Evolutionary conservation across 1,284 basidiomycete species (phyloP).

Genomic region (Puccinia horiana): DNA sequence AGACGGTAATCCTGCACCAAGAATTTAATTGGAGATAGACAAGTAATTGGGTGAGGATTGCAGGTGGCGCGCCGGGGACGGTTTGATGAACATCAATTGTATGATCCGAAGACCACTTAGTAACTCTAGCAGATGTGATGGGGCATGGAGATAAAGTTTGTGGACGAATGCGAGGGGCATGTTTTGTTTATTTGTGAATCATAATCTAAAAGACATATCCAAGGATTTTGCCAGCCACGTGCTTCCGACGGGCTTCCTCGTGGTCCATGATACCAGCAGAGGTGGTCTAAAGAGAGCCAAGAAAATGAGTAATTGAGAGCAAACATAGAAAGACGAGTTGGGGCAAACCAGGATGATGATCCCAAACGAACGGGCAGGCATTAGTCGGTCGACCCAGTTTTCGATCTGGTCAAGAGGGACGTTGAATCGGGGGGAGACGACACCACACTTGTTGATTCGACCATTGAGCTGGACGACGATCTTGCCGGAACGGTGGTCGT

Average conservation of each 20-base stretch:
- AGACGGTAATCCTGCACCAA: too few relatives aligned
- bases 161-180: not conserved
- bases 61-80: too few relatives aligned
- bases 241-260: slow-evolving; percentile 98
- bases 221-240: slow-evolving; percentile 80
- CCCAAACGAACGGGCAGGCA: slow-evolving; percentile 55
- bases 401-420: slow-evolving; percentile 90
- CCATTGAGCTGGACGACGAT: slow-evolving; percentile 98
- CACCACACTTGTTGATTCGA: slow-evolving; percentile 93
- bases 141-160: not conserved
- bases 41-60: too few relatives aligned
- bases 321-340: slow-evolving; percentile 65
- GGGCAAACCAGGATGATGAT: slow-evolving; percentile 64
- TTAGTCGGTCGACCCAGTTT: slow-evolving; percentile 66
- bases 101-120: too few relatives aligned
- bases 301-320: slow-evolving; percentile 50
- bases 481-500: slow-evolving; percentile 98
- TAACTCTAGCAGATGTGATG: not conserved
- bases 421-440: slow-evolving; percentile 98
- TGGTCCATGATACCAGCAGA: slow-evolving; percentile 99
- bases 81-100: too few relatives aligned
- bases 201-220: slow-evolving; percentile 53
- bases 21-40: too few relatives aligned
- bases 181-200: not conserved
- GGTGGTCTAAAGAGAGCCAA: slow-evolving; percentile 69